Conservation (phyloP, 2,329 filamentous ascomycete species). For the Lasiodiplodia theobromae region DNA sequence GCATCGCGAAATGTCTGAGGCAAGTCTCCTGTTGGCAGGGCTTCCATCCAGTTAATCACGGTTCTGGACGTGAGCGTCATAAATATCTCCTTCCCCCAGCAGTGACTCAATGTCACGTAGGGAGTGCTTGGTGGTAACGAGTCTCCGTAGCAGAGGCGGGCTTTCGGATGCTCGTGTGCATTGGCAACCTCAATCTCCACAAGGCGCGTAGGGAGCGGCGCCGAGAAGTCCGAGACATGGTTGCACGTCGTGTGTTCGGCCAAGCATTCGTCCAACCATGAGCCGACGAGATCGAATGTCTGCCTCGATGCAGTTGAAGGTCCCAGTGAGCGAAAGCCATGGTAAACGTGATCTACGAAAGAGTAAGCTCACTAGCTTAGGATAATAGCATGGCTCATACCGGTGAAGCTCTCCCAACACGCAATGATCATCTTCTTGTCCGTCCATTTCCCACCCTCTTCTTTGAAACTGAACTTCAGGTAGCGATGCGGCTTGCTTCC, state of each 20-base stretch:
- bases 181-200: background rate
- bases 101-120: conserved; percentile 10
- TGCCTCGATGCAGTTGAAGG: background rate
- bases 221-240: background rate
- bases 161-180: background rate
- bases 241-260: conserved; percentile 2
- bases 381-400: background rate
- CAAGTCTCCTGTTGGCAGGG: background rate
- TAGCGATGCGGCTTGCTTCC: background rate
- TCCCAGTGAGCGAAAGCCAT: background rate
- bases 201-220: background rate
- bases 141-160: background rate
- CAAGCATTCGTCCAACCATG: conserved; percentile 8
- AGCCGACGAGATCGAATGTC: conserved; percentile 3
- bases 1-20: conserved; percentile 31
- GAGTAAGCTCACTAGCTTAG: background rate
- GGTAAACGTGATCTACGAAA: background rate
- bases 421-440: conserved; percentile 15
- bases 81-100: conserved; percentile 14
- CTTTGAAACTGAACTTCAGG: conserved; percentile 4
- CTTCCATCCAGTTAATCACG: background rate
- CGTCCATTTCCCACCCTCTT: background rate
- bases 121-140: background rate
- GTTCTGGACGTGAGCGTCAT: background rate
- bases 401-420: conserved; percentile 5